phyloP scores from a whole-genome alignment of 192 early-diverging fungal species.

The Chytriomyces sp. region DNA sequence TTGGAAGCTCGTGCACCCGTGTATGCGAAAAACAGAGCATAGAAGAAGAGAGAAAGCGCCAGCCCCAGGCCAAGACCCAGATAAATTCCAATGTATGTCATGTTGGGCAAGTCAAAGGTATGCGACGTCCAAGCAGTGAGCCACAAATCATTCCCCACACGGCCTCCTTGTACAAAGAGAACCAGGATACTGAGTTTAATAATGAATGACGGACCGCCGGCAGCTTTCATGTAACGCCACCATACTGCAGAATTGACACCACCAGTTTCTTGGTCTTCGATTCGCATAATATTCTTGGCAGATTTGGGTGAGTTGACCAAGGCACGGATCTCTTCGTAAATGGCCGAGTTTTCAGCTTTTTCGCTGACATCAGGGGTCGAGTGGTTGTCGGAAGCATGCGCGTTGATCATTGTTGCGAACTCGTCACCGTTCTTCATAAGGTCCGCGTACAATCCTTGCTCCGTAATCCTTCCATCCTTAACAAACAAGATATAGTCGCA shows the following conservation, averaged over 20 bases:
- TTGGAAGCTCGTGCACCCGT: conserved; percentile 63
- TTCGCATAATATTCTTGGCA: conserved; percentile 67
- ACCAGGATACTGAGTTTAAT: conserved; percentile 53
- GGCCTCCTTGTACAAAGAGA: conserved; percentile 57
- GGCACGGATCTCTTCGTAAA: conserved; percentile 11
- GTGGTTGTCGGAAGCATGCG: conserved; percentile 50
- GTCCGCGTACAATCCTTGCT: conserved; percentile 66
- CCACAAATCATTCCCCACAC: conserved; percentile 71
- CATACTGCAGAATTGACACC: conserved; percentile 77
- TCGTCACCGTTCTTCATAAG: conserved; percentile 64
- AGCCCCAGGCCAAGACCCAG: conserved; percentile 65
- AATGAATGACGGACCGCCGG: conserved; percentile 60
- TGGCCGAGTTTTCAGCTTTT: neutral
- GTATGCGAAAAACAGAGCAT: conserved; percentile 64
- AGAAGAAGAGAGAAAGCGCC: conserved; percentile 57
- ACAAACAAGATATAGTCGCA: conserved; percentile 75
- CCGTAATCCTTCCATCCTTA: conserved; percentile 70
- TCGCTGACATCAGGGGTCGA: conserved; percentile 17
- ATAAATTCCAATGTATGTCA: conserved; percentile 72
- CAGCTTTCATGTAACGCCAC: conserved; percentile 69
- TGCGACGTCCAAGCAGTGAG: conserved; percentile 64
- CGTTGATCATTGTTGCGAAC: conserved; percentile 63
- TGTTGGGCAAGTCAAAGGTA: conserved; percentile 24
- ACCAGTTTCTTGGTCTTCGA: conserved; percentile 83
- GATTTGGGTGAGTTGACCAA: conserved; percentile 13